Evolutionary conservation across 495 filamentous ascomycete species (phyloP), one percentile per base, ranked within the genome.

Genomic region (Glarea lozoyensis): DNA sequence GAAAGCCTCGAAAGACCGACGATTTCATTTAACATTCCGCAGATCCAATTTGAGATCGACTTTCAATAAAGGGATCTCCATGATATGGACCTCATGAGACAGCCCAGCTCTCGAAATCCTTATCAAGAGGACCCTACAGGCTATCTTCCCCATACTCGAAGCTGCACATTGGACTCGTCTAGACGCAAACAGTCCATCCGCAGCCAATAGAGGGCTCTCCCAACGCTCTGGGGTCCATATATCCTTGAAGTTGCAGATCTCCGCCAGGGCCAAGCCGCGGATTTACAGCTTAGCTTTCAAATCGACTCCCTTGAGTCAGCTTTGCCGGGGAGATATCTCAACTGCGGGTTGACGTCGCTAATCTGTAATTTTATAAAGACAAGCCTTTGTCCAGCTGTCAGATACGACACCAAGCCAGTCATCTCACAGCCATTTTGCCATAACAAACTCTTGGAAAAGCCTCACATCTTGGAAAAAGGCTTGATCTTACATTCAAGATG

Each of bases 401-500:
- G n/a, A 17, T 18, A 31, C 18, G 32, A 12, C 4, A 37, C n/a
- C 18, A 19, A 21, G 35, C 35, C n/a, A 3, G 6, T 10, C 17
- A 20, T 19, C 35, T 20, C 35, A 4, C 35, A 6, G 4, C 31
- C 4, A 7, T 16, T 6, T 34, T 34, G n/a, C 25, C 31, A 34
- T 13, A 13, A 13, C 6, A 13, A 6, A 34, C 12, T 11, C 31
- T 11, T 34, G 12, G 17, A 13, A 13, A 6, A 6, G 6, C 31
- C n/a, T 4, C 5, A 34, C 5, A 16, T 13, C 31, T 34, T n/a
- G 4, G 13, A 7, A 10, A 30, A 10, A 20, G n/a, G 13, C 25
- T 32, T n/a, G 4, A 24, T 18, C 15, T 39, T 18, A 2, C 22
- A 24, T 27, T 34, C 18, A 42, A 17, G 10, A 71, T 71, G 69